phyloP scores from a whole-genome alignment of 2,329 filamentous ascomycete genomes.

The Emmonsiellopsis sp. region DNA sequence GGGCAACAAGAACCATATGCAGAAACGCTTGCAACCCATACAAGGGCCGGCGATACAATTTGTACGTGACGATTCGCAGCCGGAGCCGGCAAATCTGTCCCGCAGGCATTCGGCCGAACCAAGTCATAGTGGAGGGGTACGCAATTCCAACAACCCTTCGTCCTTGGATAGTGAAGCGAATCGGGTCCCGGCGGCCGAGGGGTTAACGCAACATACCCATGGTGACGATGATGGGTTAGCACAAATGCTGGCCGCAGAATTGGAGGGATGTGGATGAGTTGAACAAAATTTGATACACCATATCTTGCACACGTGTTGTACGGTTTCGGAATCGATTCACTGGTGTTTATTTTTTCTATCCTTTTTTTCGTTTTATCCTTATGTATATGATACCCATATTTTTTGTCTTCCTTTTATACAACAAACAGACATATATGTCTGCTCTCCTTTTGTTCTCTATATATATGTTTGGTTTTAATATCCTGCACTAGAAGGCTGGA shows the following conservation, averaged over 20 bases:
- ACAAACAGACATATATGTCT: no score
- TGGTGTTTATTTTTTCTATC: neutral
- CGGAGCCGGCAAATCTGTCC: neutral
- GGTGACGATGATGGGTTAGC: slow-evolving; percentile 17
- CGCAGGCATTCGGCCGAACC: neutral
- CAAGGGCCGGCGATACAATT: neutral
- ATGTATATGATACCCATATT: slow-evolving; percentile 5
- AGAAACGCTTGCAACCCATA: neutral
- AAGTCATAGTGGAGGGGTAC: neutral
- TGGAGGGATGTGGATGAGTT: slow-evolving; percentile 5
- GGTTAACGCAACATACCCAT: neutral
- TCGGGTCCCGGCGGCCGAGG: neutral
- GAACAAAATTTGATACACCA: neutral
- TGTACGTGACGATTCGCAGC: neutral
- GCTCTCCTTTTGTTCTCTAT: neutral
- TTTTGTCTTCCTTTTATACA: no score
- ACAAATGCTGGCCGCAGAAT: slow-evolving; percentile 19
- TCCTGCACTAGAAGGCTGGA: no score
- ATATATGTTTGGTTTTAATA: neutral
- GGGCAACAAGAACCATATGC: slow-evolving; percentile 3
- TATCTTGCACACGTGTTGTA: neutral
- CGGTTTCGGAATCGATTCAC: neutral
- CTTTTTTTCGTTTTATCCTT: neutral
- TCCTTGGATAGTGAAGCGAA: neutral
- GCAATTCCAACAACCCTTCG: neutral